Evolutionary conservation across 2,329 filamentous ascomycete species (phyloP).

Genomic region (Elsinoe perseae): DNA sequence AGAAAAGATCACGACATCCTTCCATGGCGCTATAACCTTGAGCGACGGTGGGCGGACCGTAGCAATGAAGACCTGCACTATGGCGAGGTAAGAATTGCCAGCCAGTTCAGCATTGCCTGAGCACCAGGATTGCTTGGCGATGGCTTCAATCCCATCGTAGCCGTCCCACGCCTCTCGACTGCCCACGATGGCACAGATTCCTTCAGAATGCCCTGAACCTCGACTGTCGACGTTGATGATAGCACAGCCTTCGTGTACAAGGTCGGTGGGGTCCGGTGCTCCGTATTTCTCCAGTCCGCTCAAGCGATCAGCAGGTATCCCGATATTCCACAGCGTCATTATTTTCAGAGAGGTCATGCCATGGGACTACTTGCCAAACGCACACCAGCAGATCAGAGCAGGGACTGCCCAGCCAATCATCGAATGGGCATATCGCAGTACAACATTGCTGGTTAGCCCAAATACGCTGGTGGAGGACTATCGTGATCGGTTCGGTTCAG

Average conservation of each 20-base stretch:
- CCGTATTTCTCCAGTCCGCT: slow-evolving; percentile 38
- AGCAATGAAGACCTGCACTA: slow-evolving; percentile 37
- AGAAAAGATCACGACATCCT: slow-evolving; percentile 41
- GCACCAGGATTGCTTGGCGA: slow-evolving; percentile 39
- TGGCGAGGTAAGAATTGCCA: slow-evolving; percentile 40
- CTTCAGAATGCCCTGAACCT: slow-evolving; percentile 30
- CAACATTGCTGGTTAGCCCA: slow-evolving; percentile 31
- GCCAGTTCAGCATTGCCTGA: slow-evolving; percentile 39
- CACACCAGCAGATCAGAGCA: slow-evolving; percentile 39
- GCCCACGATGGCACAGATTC: slow-evolving; percentile 33
- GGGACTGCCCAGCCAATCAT: slow-evolving; percentile 38
- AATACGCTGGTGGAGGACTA: neutral
- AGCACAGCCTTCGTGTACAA: slow-evolving; percentile 28
- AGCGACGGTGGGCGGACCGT: slow-evolving; percentile 36
- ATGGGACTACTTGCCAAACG: slow-evolving; percentile 40
- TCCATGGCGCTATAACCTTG: slow-evolving; percentile 41
- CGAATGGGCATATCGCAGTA: slow-evolving; percentile 39
- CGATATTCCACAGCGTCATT: slow-evolving; percentile 12
- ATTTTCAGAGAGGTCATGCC: slow-evolving; percentile 14
- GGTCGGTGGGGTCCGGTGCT: slow-evolving; percentile 35
- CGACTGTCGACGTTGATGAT: slow-evolving; percentile 29
- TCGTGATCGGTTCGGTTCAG: neutral
- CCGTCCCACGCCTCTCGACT: slow-evolving; percentile 40
- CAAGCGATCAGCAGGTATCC: slow-evolving; percentile 12
- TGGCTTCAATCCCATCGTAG: slow-evolving; percentile 39